phyloP scores from a whole-genome alignment of 2,329 filamentous ascomycete species.

The Moelleriella libera region DNA sequence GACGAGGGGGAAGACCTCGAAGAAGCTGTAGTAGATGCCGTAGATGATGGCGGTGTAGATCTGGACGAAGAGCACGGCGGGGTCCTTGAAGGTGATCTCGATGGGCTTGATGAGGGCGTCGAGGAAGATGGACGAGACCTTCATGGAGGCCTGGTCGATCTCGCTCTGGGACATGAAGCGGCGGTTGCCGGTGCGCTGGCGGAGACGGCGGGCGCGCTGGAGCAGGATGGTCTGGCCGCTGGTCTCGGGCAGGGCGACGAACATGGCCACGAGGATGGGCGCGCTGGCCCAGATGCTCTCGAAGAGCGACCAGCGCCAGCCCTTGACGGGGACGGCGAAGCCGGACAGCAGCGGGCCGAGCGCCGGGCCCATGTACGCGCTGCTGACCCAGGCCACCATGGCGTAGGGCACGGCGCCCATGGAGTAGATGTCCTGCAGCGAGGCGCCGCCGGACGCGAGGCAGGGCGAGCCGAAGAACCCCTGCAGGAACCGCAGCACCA shows the following conservation, averaged over 20 bases:
- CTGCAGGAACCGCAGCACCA: constrained; percentile 49
- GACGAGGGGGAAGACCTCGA: constrained; percentile 53
- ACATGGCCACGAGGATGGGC: constrained; percentile 45
- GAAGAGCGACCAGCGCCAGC: constrained; percentile 52
- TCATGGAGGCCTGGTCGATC: constrained; percentile 44
- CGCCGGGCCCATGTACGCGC: constrained; percentile 36
- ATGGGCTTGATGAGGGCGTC: constrained; percentile 49
- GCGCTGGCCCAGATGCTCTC: constrained; percentile 48
- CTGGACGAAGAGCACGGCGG: constrained; percentile 47
- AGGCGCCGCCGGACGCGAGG: constrained; percentile 43
- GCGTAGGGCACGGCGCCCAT: constrained; percentile 41
- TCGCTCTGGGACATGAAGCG: constrained; percentile 48
- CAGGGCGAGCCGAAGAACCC: constrained; percentile 54
- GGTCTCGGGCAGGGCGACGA: constrained; percentile 52
- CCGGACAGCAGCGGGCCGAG: constrained; percentile 47
- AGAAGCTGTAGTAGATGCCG: constrained; percentile 47
- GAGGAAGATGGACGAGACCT: constrained; percentile 27
- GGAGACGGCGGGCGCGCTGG: constrained; percentile 44
- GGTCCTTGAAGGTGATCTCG: constrained; percentile 46
- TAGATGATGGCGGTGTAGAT: constrained; percentile 49
- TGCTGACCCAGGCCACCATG: constrained; percentile 43
- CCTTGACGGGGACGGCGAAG: constrained; percentile 40
- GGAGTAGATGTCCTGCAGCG: constrained; percentile 38
- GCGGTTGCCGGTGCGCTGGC: constrained; percentile 42
- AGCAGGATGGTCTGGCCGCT: constrained; percentile 43